Conservation (phyloP, 768 basidiomycete genomes). For the Leccinellum rugosiceps region DNA sequence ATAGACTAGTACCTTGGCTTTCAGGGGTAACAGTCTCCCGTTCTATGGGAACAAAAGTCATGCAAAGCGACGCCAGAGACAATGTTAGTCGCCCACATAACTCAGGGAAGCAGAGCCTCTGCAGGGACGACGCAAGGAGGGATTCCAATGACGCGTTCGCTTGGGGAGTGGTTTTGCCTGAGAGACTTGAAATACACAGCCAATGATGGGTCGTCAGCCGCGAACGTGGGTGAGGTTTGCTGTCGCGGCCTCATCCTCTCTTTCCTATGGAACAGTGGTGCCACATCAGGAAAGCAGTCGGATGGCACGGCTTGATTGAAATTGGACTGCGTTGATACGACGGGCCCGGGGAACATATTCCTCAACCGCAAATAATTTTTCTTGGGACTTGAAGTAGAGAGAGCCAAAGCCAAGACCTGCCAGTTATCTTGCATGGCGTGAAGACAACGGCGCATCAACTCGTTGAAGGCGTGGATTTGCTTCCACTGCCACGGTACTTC, state of each 20-base stretch:
- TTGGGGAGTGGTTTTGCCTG: conserved; percentile 4
- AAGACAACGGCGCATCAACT: background rate
- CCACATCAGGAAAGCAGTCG: no score
- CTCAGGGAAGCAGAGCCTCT: conserved; percentile 52
- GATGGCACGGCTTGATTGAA: background rate
- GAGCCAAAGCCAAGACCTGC: background rate
- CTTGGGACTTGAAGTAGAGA: background rate
- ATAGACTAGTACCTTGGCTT: conserved; percentile 49
- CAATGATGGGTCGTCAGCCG: background rate
- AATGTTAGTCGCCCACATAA: conserved; percentile 61
- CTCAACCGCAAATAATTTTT: background rate
- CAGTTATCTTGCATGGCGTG: background rate
- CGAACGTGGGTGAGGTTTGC: background rate
- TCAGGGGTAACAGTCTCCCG: conserved; percentile 36
- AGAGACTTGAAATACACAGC: background rate
- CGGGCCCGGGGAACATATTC: background rate
- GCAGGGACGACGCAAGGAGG: conserved; percentile 23
- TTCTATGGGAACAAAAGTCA: conserved; percentile 35
- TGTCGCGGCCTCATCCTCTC: no score
- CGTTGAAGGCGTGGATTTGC: background rate
- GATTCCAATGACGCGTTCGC: conserved; percentile 46
- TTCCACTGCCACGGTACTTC: no score
- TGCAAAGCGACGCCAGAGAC: conserved; percentile 70
- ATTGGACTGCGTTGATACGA: background rate
- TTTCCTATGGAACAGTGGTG: background rate